Evolutionary conservation across 495 filamentous ascomycete genomes (phyloP), one percentile per base, ranked within the genome.

Genomic region (Podospora tetraspora): DNA sequence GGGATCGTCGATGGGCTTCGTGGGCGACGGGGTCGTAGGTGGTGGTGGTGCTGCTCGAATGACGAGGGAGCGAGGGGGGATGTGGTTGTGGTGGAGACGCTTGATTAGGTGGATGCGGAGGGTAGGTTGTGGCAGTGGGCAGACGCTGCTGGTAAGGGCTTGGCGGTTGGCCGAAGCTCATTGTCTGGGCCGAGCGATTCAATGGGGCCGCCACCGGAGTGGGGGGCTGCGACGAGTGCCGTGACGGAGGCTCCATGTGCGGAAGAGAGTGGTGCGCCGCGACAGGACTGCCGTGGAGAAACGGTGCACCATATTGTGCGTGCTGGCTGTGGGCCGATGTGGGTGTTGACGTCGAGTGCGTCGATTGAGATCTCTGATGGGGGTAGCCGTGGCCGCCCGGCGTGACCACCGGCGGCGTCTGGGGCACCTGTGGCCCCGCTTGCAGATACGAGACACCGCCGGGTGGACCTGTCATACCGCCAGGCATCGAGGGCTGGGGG

Each of bases 321-420:
- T 79, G 78, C 72, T 86, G 86, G 73, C 83, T 82, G 30, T 86
- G 84, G 19, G 83, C 81, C 23, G 86, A 88, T 1, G 84, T 85
- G 24, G 86, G 85, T 21, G 86, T 88, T 24, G 86, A 78, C 21
- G 81, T 83, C n/a, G 81, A 85, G 52, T 85, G 81, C 16, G 82
- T 83, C 27, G 82, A 83, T 67, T 80, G 81, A 37, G 83, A 84
- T 65, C 80, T 74, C 68, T 84, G 81, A 27, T 80, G 78, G 43
- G 78, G 75, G 69, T 80, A 82, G 34, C 79, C 74, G 61, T 78
- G 73, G 57, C 76, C 78, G 62, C 79, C 81, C 21, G 81, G 79
- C 9, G 82, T 82, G 24, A 76, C 79, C 66, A 83, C 75, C 29
- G 83, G 81, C 34, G 84, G 81, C 68, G 83, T 85, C 65, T 86